Evolutionary conservation across 2,329 filamentous ascomycete species (phyloP).

Genomic region (Acephala macrosclerotiorum): DNA sequence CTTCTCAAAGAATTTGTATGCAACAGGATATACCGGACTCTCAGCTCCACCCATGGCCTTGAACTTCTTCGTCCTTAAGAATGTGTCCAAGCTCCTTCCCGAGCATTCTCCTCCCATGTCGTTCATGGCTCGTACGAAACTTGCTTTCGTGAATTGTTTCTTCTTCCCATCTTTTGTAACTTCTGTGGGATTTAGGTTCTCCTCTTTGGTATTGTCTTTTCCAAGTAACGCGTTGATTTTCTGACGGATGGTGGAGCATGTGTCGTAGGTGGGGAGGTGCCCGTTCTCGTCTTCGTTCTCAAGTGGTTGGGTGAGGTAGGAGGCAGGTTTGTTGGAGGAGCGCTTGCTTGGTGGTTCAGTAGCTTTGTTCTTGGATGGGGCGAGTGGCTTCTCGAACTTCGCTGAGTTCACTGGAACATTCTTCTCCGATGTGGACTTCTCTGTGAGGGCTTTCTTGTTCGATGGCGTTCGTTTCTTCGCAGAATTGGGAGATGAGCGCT

Average conservation of each 20-base stretch:
- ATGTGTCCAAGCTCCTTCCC: constrained; percentile 9
- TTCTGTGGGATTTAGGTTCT: constrained; percentile 26
- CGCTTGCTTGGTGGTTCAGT: too few species aligned
- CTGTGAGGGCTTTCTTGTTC: constrained; percentile 11
- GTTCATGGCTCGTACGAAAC: constrained; percentile 21
- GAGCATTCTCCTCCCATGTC: background rate
- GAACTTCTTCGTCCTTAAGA: constrained; percentile 27
- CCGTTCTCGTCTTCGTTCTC: constrained; percentile 7
- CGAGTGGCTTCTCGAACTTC: background rate
- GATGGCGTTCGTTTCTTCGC: background rate
- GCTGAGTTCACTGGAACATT: background rate
- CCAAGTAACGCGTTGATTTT: constrained; percentile 28
- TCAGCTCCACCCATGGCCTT: constrained; percentile 31
- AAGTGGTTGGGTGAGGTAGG: constrained; percentile 27
- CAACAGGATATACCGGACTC: constrained; percentile 25
- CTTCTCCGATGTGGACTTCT: constrained; percentile 12
- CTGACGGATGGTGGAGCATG: constrained; percentile 25
- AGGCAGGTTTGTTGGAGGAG: constrained; percentile 7
- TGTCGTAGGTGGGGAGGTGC: constrained; percentile 26
- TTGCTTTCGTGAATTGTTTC: constrained; percentile 29
- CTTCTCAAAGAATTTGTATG: constrained; percentile 32
- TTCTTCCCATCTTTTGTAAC: constrained; percentile 24
- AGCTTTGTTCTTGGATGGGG: too few species aligned
- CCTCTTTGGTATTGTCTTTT: constrained; percentile 26
- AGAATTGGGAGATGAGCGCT: constrained; percentile 8